Percentiles rank a stretch among this genome's conserved stretches.
Conservation (phyloP, 192 early-diverging fungal genomes). For the Linnemannia elongata region DNA sequence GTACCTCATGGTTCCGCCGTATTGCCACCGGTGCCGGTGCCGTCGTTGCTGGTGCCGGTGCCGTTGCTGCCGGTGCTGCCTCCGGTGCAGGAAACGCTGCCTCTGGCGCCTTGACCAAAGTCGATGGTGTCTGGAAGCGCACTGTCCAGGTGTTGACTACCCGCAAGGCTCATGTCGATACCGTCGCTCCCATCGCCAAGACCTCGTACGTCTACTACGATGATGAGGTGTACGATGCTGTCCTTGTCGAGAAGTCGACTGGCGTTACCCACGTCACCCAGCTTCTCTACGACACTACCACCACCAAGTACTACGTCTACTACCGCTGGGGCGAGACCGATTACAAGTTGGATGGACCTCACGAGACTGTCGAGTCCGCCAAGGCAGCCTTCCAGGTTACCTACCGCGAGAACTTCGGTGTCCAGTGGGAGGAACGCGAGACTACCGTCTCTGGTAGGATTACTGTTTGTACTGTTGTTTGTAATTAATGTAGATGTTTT, state of each 20-base stretch:
- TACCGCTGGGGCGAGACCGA: conserved; percentile 30
- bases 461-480: not conserved
- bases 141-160: conserved; percentile 26
- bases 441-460: conserved; percentile 23
- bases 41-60: conserved; percentile 10
- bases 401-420: conserved; percentile 24
- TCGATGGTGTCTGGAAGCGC: conserved; percentile 43
- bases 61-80: not conserved
- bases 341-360: conserved; percentile 43
- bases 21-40: not conserved
- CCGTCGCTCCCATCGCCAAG: conserved; percentile 20
- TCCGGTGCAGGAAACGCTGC: not conserved
- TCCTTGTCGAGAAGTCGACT: conserved; percentile 19
- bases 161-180: conserved; percentile 42
- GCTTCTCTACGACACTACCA: conserved; percentile 20
- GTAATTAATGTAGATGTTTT: too few relatives aligned
- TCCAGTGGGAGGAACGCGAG: conserved; percentile 34
- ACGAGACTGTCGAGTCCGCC: conserved; percentile 30
- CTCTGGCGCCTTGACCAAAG: conserved; percentile 9
- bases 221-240: conserved; percentile 23
- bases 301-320: conserved; percentile 29
- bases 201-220: conserved; percentile 33
- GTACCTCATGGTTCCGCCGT: conserved; percentile 11
- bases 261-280: conserved; percentile 30
- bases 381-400: conserved; percentile 36